These are phyloP conservation scores for Adansonia digitata DNA, from an alignment of 345 rosid species.

Conservation along the genomic window DNA sequence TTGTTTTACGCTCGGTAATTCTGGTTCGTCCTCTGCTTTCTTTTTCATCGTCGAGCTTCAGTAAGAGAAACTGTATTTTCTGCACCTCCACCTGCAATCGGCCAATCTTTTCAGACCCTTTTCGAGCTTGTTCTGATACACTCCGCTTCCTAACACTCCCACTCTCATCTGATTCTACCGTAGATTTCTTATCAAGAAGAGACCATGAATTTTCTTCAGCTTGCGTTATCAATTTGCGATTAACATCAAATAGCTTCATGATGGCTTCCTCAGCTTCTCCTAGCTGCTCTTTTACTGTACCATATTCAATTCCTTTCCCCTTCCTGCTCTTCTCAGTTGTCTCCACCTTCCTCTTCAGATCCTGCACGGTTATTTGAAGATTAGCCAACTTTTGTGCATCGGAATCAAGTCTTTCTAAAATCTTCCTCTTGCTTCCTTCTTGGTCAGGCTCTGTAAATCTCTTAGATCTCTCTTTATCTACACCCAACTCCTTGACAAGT, in stretches of 20 bases:
- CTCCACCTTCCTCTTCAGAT: slow-evolving; percentile 69
- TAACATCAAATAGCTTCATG: slow-evolving; percentile 48
- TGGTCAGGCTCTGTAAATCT: slow-evolving; percentile 48
- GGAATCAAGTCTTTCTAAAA: slow-evolving; percentile 85
- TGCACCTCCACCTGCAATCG: slow-evolving; percentile 88
- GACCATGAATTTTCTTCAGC: slow-evolving; percentile 38
- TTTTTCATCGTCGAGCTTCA: slow-evolving; percentile 66
- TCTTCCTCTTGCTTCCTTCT: slow-evolving; percentile 56
- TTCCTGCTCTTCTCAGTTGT: slow-evolving; percentile 51
- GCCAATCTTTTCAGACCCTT: slow-evolving; percentile 81
- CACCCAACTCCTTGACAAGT: slow-evolving; percentile 54
- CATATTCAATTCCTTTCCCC: slow-evolving; percentile 61
- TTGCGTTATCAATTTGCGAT: slow-evolving; percentile 54
- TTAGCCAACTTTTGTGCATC: slow-evolving; percentile 80
- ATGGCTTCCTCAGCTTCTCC: slow-evolving; percentile 72
- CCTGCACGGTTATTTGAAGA: slow-evolving; percentile 74
- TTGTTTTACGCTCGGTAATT: slow-evolving; percentile 44
- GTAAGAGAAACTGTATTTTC: slow-evolving; percentile 67
- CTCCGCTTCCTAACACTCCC: slow-evolving; percentile 40
- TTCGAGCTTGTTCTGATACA: slow-evolving; percentile 69
- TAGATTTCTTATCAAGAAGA: slow-evolving; percentile 36
- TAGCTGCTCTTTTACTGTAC: slow-evolving; percentile 65
- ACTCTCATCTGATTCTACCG: slow-evolving; percentile 39
- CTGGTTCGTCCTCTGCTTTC: slow-evolving; percentile 47
- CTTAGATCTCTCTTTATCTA: slow-evolving; percentile 73